phyloP scores from a whole-genome alignment of 2,329 filamentous ascomycete genomes.

The Fusarium sp. region DNA sequence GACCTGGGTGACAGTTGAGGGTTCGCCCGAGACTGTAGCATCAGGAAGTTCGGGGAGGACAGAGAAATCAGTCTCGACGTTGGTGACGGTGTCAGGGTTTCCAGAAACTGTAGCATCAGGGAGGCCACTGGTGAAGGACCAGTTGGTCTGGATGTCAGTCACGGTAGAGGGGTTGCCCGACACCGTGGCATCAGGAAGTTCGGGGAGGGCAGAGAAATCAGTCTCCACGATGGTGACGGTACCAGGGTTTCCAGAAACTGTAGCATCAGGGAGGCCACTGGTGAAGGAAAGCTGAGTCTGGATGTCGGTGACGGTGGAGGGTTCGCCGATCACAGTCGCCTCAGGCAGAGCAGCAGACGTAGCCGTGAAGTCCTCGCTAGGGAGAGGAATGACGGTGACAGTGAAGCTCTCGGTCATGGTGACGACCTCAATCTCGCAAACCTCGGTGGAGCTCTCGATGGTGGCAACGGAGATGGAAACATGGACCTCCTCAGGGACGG shows the following conservation, averaged over 20 bases:
- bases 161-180: slow-evolving; percentile 43
- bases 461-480: slow-evolving; percentile 39
- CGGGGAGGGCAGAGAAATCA: slow-evolving; percentile 30
- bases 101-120: slow-evolving; percentile 40
- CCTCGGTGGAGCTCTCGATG: slow-evolving; percentile 36
- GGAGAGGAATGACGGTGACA: slow-evolving; percentile 41
- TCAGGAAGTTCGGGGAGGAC: slow-evolving; percentile 27
- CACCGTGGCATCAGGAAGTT: slow-evolving; percentile 36
- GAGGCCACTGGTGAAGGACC: slow-evolving; percentile 41
- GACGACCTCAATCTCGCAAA: slow-evolving; percentile 35
- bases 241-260: slow-evolving; percentile 44
- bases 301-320: slow-evolving; percentile 47
- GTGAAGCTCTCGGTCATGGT: slow-evolving; percentile 43
- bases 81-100: slow-evolving; percentile 44
- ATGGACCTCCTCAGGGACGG: slow-evolving; percentile 40
- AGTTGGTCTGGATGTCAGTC: slow-evolving; percentile 43
- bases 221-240: slow-evolving; percentile 44
- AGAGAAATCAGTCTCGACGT: slow-evolving; percentile 34
- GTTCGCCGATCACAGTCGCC: slow-evolving; percentile 42
- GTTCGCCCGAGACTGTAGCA: slow-evolving; percentile 39
- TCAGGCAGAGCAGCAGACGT: slow-evolving; percentile 36
- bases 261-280: slow-evolving; percentile 46
- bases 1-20: slow-evolving; percentile 44
- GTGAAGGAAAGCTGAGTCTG: slow-evolving; percentile 44
- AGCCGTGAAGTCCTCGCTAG: slow-evolving; percentile 19